Evolutionary conservation across 148 eudicot genomes (phyloP).

Genomic region (Rhododendron vialii): DNA sequence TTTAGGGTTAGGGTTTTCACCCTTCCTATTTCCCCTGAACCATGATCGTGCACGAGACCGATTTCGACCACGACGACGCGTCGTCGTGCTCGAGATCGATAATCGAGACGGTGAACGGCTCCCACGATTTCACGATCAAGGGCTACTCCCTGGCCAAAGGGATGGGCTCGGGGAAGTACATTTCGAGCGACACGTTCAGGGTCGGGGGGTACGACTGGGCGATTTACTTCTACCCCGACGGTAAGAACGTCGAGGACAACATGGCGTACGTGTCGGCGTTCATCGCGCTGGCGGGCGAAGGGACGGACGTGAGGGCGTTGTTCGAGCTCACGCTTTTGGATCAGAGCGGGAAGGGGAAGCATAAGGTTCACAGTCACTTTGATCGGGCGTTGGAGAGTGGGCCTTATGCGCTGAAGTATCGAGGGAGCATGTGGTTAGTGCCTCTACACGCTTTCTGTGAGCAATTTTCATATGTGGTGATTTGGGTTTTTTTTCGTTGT

Average conservation of each 20-base stretch:
- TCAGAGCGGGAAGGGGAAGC: slow-evolving; percentile 68
- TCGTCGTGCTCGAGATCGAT: slow-evolving; percentile 58
- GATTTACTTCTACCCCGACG: slow-evolving; percentile 86
- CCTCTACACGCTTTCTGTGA: background rate
- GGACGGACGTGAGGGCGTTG: slow-evolving; percentile 89
- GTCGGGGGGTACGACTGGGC: slow-evolving; percentile 97
- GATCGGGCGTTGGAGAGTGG: slow-evolving; percentile 83
- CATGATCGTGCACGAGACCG: slow-evolving; percentile 24
- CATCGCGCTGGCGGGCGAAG: slow-evolving; percentile 84
- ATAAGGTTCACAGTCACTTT: slow-evolving; percentile 89
- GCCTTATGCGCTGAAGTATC: slow-evolving; percentile 80
- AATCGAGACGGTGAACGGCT: slow-evolving; percentile 72
- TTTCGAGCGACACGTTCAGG: slow-evolving; percentile 62
- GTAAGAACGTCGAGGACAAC: slow-evolving; percentile 79
- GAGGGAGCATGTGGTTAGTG: slow-evolving; percentile 94
- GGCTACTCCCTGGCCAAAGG: slow-evolving; percentile 90
- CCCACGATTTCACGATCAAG: slow-evolving; percentile 70
- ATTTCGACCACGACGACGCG: background rate
- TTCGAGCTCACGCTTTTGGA: slow-evolving; percentile 80
- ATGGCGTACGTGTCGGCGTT: slow-evolving; percentile 72
- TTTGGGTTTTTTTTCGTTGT: background rate
- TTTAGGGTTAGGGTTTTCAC: slow-evolving; percentile 15
- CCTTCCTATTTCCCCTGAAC: slow-evolving; percentile 16
- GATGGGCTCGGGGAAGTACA: slow-evolving; percentile 76
- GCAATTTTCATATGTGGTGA: background rate